These are phyloP conservation scores for Tulasnella sp. DNA, from an alignment of 768 basidiomycete species.

Conservation along the genomic window DNA sequence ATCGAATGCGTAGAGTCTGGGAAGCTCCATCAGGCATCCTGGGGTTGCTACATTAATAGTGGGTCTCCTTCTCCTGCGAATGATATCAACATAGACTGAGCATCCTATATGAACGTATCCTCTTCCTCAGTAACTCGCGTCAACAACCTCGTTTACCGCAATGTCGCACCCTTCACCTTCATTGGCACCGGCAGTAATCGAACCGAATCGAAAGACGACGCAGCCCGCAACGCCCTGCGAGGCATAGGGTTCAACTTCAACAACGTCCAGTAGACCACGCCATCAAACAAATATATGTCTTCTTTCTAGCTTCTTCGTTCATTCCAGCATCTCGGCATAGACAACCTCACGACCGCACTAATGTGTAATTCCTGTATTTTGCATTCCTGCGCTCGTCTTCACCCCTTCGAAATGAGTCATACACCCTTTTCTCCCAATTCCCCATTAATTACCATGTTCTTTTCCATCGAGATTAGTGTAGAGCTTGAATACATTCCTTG, in stretches of 20 bases:
- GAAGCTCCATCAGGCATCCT: neutral
- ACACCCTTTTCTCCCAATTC: neutral
- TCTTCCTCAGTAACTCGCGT: neutral
- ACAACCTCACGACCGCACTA: neutral
- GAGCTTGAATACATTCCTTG: neutral
- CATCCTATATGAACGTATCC: neutral
- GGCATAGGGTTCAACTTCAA: neutral
- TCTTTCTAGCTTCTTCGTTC: neutral
- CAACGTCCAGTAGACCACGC: neutral
- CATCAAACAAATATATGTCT: neutral
- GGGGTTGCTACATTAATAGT: neutral
- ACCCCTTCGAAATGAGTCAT: slow-evolving; percentile 1
- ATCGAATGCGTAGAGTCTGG: neutral
- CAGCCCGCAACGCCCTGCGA: neutral
- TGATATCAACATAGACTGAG: neutral
- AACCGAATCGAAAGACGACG: neutral
- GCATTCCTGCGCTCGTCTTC: slow-evolving; percentile 8
- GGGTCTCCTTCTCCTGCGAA: neutral
- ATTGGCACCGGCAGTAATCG: neutral
- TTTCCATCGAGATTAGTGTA: neutral
- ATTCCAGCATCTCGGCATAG: neutral
- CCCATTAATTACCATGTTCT: neutral
- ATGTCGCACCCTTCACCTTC: neutral
- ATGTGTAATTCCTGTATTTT: neutral
- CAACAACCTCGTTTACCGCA: slow-evolving; percentile 2